These are phyloP conservation scores for Coniochaeta prunicola DNA, from an alignment of 2,329 filamentous ascomycete species.

Conservation along the genomic window DNA sequence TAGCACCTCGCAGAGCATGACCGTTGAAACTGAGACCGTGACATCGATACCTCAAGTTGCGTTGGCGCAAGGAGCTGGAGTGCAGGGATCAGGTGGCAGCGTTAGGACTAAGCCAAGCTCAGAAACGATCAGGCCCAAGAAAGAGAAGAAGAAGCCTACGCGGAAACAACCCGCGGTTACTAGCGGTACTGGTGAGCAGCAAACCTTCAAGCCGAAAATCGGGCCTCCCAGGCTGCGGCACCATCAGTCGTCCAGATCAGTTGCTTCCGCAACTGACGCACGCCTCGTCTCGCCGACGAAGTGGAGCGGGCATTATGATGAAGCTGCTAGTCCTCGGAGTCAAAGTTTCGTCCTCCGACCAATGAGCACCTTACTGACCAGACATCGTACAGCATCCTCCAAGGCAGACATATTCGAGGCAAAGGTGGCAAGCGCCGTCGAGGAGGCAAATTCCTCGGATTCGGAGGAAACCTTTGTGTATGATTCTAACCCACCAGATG, in stretches of 20 bases:
- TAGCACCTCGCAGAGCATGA: slow-evolving; percentile 83
- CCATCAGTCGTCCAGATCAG: slow-evolving; percentile 30
- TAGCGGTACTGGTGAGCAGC: slow-evolving; percentile 62
- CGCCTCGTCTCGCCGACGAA: slow-evolving; percentile 25
- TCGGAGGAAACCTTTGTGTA: slow-evolving; percentile 99
- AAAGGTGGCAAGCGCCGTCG: slow-evolving; percentile 90
- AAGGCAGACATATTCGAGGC: slow-evolving; percentile 98
- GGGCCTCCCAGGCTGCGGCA: slow-evolving; percentile 23
- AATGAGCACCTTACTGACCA: slow-evolving; percentile 38
- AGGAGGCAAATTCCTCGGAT: slow-evolving; percentile 93
- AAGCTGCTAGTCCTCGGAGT: slow-evolving; percentile 15
- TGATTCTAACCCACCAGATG: slow-evolving; percentile 85
- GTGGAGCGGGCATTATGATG: slow-evolving; percentile 24
- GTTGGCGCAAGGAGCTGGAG: slow-evolving; percentile 57
- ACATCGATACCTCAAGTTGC: slow-evolving; percentile 81
- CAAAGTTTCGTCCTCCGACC: slow-evolving; percentile 26
- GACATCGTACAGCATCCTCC: slow-evolving; percentile 60
- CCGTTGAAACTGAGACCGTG: slow-evolving; percentile 94
- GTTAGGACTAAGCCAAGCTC: slow-evolving; percentile 81
- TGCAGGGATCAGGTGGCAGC: slow-evolving; percentile 60
- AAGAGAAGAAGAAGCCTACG: slow-evolving; percentile 75
- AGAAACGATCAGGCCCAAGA: slow-evolving; percentile 93
- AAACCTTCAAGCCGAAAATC: slow-evolving; percentile 18
- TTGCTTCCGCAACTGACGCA: slow-evolving; percentile 21
- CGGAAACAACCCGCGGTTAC: slow-evolving; percentile 69